A percentile compares a stretch with the other conserved stretches of the same genome.
Conservation (phyloP, 2,329 filamentous ascomycete species). For the Thermothelomyces thermophilus region DNA sequence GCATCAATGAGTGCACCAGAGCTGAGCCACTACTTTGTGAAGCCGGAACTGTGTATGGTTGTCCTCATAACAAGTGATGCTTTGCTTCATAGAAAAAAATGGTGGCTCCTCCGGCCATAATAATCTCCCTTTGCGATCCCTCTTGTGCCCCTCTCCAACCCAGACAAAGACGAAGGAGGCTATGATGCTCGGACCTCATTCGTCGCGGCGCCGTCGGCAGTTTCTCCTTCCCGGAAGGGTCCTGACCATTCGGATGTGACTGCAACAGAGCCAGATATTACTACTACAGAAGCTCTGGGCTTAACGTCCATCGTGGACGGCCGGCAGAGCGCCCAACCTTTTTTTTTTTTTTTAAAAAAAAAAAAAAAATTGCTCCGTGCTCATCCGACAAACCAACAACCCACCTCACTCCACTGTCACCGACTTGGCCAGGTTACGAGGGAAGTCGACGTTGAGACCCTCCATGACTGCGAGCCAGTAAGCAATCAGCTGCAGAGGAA, state of each 20-base stretch:
- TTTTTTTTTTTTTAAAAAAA: too few species aligned
- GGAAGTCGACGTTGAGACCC: conserved; percentile 96
- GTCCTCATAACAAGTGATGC: conserved; percentile 2
- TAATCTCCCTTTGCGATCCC: neutral
- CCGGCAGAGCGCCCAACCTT: neutral
- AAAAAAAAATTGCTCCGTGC: neutral
- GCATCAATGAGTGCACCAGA: neutral
- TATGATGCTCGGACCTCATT: neutral
- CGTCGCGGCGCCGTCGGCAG: conserved; percentile 4
- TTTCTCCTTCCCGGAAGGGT: conserved; percentile 6
- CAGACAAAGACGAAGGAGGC: neutral
- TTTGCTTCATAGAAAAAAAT: too few species aligned
- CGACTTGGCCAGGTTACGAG: conserved; percentile 96
- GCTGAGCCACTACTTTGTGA: neutral
- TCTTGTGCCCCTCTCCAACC: neutral
- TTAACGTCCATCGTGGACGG: conserved; percentile 3
- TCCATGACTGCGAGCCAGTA: conserved; percentile 98
- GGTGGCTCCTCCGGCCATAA: neutral
- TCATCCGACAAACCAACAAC: conserved; percentile 2
- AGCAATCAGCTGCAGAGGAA: conserved; percentile 93
- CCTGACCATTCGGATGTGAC: conserved; percentile 8
- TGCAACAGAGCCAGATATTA: conserved; percentile 15
- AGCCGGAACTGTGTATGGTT: neutral
- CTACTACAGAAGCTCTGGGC: conserved; percentile 13
- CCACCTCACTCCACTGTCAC: conserved; percentile 89